Conservation (phyloP, 2,329 filamentous ascomycete species). For the Cucurbitaria berberidis region DNA sequence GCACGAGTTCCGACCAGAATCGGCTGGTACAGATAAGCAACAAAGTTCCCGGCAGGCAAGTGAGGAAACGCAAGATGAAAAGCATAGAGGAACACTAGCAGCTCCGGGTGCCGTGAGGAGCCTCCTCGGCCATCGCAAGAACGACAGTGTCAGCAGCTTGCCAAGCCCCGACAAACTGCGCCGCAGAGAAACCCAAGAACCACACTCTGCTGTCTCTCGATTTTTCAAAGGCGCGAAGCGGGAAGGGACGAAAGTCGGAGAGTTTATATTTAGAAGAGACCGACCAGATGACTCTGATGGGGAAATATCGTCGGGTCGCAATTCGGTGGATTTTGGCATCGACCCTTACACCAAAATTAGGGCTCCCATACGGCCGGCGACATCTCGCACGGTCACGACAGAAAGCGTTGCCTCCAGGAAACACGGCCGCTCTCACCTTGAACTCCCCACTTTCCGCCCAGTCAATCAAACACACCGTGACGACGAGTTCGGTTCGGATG, state of each 20-base stretch:
- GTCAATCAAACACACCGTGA: constrained; percentile 38
- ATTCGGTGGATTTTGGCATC: constrained; percentile 45
- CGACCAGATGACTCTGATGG: constrained; percentile 52
- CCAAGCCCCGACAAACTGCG: constrained; percentile 34
- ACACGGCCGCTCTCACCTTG: constrained; percentile 38
- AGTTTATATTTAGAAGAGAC: constrained; percentile 66
- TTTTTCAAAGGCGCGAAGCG: constrained; percentile 80
- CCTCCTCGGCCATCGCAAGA: constrained; percentile 44
- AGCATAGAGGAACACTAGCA: constrained; percentile 34
- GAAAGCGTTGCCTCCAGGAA: constrained; percentile 31
- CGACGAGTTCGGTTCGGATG: constrained; percentile 26
- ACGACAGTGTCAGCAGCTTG: constrained; percentile 47
- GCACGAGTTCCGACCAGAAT: constrained; percentile 24
- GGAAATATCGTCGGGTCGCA: constrained; percentile 55
- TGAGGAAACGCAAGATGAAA: constrained; percentile 41
- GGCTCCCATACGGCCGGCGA: constrained; percentile 25
- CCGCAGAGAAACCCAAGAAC: constrained; percentile 51
- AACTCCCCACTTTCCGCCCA: constrained; percentile 46
- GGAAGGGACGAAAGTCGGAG: constrained; percentile 67
- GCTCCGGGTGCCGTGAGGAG: constrained; percentile 44
- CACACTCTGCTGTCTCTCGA: constrained; percentile 66
- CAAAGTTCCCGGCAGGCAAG: constrained; percentile 36
- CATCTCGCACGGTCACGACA: constrained; percentile 41
- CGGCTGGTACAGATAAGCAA: constrained; percentile 31
- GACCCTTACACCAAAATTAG: constrained; percentile 25